Evolutionary conservation across 805 yeast genomes (phyloP), one percentile per base, ranked within the genome.

Genomic region (Hanseniaspora osmophila): DNA sequence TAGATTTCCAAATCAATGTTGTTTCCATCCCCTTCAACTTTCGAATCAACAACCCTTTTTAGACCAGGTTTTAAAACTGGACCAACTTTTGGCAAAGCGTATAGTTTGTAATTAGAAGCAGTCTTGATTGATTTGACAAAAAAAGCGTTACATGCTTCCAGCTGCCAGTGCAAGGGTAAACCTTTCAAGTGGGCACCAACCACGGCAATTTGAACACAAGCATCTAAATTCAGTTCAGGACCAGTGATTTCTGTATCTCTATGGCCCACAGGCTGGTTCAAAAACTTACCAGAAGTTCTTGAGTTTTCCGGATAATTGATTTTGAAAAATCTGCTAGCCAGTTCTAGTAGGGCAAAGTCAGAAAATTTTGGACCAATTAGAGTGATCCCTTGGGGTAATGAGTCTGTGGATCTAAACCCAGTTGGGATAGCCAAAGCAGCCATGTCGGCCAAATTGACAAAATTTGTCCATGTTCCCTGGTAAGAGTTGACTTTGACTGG

Each of bases 381-480:
- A 6, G 97, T 90, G 48, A 90, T 75, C 63, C 97, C 97, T 51
- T 77, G 80, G 9, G 97, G 96, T 53, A 90, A 64, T 3, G 94
- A 94, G 61, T 90, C 96, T 1, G 73, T 54, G 3, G 40, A 30
- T 59, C 88, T 72, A 73, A 86, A 90, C 2, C 95, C 96, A 19
- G 80, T 83, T 22, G 98, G 97, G 46, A 90, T 71, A 0, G 97
- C 86, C 54, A 90, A 69, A 1, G 95, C 97, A 33, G 94, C 80
- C 68, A 88, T 64, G 58, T 90, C 97, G 2, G 96, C 95, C 60
- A 90, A 73, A 62, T 92, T 90, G 55, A 85, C 96, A 61, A 92
- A 92, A 66, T 90, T 90, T 30, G 97, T 90, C 80, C 95, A 90
- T n/a, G 96, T 87, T 30, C 98, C 98, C 67, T 92, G 98, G 57